Evolutionary conservation across 164 flowering plant genomes (phyloP).

Genomic region (Euptelea pleiosperma): DNA sequence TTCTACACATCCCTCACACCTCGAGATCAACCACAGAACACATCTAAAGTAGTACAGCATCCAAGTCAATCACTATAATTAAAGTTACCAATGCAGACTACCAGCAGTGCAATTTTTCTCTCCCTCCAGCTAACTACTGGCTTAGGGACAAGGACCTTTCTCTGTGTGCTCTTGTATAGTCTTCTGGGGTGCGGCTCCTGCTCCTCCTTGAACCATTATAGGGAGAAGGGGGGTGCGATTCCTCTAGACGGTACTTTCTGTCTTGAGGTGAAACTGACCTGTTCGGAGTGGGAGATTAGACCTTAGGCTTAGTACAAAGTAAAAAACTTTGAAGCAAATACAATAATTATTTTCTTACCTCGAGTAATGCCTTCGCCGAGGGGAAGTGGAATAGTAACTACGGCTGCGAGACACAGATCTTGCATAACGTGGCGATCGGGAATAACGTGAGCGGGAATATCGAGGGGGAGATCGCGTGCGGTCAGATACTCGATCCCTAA

Average conservation of each 20-base stretch:
- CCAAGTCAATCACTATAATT: too few relatives aligned
- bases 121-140: not conserved
- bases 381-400: slow-evolving; percentile 43
- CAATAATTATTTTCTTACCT: slow-evolving; percentile 42
- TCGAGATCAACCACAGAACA: too few relatives aligned
- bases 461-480: slow-evolving; percentile 35
- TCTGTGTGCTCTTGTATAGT: slow-evolving; percentile 25
- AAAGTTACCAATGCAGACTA: too few relatives aligned
- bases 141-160: slow-evolving; percentile 15
- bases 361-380: slow-evolving; percentile 37
- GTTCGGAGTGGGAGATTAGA: not conserved
- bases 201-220: slow-evolving; percentile 37
- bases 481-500: slow-evolving; percentile 34
- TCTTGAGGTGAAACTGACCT: slow-evolving; percentile 58
- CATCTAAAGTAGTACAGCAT: too few relatives aligned
- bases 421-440: slow-evolving; percentile 37
- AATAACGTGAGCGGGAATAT: slow-evolving; percentile 46
- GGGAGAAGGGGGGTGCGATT: slow-evolving; percentile 44
- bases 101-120: too few relatives aligned
- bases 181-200: slow-evolving; percentile 26
- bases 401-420: slow-evolving; percentile 42
- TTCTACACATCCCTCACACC: too few relatives aligned
- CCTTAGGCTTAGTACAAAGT: too few relatives aligned
- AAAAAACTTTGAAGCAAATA: too few relatives aligned
- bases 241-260: slow-evolving; percentile 33